These are phyloP conservation scores for Basidiobolus meristosporus DNA, from an alignment of 371 early-diverging fungal genomes.

Conservation along the genomic window DNA sequence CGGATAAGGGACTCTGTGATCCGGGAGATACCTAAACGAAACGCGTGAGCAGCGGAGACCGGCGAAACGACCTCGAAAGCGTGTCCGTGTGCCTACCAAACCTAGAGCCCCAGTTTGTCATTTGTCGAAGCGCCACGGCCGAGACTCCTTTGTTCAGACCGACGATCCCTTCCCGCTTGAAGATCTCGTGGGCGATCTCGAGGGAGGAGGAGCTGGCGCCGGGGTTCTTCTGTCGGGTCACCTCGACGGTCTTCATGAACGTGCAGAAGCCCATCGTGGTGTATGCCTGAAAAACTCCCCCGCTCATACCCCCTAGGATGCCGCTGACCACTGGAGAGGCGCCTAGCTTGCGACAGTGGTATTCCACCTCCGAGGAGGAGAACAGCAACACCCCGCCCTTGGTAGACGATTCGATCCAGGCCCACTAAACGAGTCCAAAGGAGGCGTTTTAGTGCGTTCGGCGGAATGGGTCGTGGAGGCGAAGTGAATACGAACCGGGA, in stretches of 20 bases:
- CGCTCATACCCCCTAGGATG: conserved; percentile 81
- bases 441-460: neutral
- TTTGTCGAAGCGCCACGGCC: conserved; percentile 81
- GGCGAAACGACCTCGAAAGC: too few species aligned
- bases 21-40: conserved; percentile 2
- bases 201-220: conserved; percentile 46
- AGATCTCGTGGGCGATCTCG: conserved; percentile 72
- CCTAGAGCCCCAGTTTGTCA: conserved; percentile 94
- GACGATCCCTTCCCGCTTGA: conserved; percentile 73
- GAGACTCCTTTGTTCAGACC: conserved; percentile 92
- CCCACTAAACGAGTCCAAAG: conserved; percentile 29
- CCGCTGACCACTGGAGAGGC: conserved; percentile 51
- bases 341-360: conserved; percentile 24
- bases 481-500: conserved; percentile 13
- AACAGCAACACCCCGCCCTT: conserved; percentile 91
- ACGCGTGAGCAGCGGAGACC: too few species aligned
- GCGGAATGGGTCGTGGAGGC: too few species aligned
- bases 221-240: conserved; percentile 78
- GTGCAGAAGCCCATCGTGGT: conserved; percentile 97
- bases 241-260: conserved; percentile 97
- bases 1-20: conserved; percentile 1
- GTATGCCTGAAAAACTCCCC: conserved; percentile 83
- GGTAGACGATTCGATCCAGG: conserved; percentile 83
- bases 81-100: conserved; percentile 61
- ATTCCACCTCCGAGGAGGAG: conserved; percentile 85